Percentiles rank a stretch among this genome's conserved stretches.
Evolutionary conservation across 2,329 filamentous ascomycete species (phyloP).

Genomic region (Fusarium lateritium): DNA sequence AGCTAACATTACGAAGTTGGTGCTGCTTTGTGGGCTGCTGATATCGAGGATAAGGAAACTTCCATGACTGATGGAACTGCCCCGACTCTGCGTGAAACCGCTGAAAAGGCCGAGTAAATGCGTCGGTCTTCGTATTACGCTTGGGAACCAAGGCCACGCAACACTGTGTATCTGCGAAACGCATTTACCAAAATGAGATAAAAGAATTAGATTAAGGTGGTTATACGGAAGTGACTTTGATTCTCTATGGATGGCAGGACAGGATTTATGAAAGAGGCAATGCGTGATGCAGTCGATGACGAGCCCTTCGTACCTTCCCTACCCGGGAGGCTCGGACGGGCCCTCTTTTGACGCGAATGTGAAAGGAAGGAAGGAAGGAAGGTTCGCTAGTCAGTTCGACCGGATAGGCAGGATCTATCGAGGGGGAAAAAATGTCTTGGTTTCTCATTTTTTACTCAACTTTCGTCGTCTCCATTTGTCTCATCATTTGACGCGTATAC

Average conservation of each 20-base stretch:
- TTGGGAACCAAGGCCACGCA: slow-evolving; percentile 15
- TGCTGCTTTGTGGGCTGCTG: slow-evolving; percentile 93
- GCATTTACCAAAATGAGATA: neutral
- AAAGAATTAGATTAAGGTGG: neutral
- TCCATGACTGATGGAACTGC: slow-evolving; percentile 66
- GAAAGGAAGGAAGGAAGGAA: slow-evolving; percentile 8
- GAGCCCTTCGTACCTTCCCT: neutral
- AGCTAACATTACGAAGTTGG: slow-evolving; percentile 70
- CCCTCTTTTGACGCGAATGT: neutral
- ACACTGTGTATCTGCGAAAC: slow-evolving; percentile 15
- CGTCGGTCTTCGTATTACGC: slow-evolving; percentile 3
- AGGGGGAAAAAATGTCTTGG: slow-evolving; percentile 11
- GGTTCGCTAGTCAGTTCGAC: neutral
- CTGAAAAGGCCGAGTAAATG: slow-evolving; percentile 63
- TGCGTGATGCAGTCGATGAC: neutral
- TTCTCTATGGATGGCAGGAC: neutral
- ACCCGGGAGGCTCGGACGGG: neutral
- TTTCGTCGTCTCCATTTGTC: slow-evolving; percentile 20
- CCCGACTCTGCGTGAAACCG: slow-evolving; percentile 64
- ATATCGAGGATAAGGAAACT: slow-evolving; percentile 75
- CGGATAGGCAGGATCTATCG: slow-evolving; percentile 4
- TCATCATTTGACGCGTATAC: slow-evolving; percentile 15
- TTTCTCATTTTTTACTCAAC: slow-evolving; percentile 7
- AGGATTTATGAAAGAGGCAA: neutral
- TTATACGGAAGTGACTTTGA: neutral